phyloP scores from a whole-genome alignment of 257 asterid genomes.

The Gynochthodes officinalis region DNA sequence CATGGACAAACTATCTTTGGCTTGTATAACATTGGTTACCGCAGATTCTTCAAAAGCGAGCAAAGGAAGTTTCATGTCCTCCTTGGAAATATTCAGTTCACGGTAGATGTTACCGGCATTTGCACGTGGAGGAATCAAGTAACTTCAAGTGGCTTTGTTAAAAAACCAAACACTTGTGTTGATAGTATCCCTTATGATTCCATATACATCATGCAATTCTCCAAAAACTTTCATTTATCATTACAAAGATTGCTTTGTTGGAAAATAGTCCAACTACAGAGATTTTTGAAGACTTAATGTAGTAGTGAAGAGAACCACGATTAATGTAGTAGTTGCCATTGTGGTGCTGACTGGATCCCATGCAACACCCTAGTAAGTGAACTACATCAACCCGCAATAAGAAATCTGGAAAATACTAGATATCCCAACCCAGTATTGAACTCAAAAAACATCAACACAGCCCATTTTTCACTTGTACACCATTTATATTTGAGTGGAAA shows the following conservation, averaged over 20 bases:
- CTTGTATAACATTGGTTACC: slow-evolving; percentile 50
- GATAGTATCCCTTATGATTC: neutral
- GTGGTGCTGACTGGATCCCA: slow-evolving; percentile 59
- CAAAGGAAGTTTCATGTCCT: slow-evolving; percentile 69
- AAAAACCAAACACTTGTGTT: slow-evolving; percentile 73
- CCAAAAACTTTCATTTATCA: too few species aligned
- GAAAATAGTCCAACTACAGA: too few species aligned
- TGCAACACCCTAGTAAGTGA: slow-evolving; percentile 70
- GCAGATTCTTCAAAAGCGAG: slow-evolving; percentile 86
- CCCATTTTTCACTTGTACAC: too few species aligned
- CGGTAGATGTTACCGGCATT: slow-evolving; percentile 36
- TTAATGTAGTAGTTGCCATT: slow-evolving; percentile 60
- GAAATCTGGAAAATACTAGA: neutral
- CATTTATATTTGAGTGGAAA: neutral
- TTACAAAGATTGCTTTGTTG: too few species aligned
- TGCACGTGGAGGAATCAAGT: slow-evolving; percentile 51
- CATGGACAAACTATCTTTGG: slow-evolving; percentile 70
- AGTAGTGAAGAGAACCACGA: slow-evolving; percentile 79
- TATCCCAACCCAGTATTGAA: neutral
- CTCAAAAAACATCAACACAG: neutral
- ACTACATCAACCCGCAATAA: slow-evolving; percentile 36
- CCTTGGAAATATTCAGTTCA: slow-evolving; percentile 62
- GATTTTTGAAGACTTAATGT: slow-evolving; percentile 46
- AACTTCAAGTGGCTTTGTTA: slow-evolving; percentile 67
- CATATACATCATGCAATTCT: neutral